Conservation (phyloP, 2,329 filamentous ascomycete species). For the Dactylellina sp. region DNA sequence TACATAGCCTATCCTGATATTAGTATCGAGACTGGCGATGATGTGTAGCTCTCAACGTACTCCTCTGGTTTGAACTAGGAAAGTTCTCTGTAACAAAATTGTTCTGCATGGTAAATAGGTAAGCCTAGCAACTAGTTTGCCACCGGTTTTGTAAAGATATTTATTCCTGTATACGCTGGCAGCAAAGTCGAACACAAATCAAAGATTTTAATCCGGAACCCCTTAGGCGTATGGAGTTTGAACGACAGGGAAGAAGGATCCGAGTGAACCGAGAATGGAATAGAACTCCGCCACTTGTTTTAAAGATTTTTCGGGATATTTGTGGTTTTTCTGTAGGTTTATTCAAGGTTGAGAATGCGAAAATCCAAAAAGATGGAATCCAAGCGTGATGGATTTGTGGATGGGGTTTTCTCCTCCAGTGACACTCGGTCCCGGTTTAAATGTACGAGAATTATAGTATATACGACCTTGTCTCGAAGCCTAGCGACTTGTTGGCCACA, state of each 20-base stretch:
- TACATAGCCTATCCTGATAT: slow-evolving; percentile 81
- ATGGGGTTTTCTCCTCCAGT: neutral
- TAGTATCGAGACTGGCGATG: slow-evolving; percentile 56
- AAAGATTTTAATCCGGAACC: slow-evolving; percentile 59
- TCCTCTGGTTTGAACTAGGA: slow-evolving; percentile 36
- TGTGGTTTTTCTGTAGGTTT: neutral
- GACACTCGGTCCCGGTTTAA: neutral
- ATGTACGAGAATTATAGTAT: slow-evolving; percentile 18
- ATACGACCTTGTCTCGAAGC: slow-evolving; percentile 34
- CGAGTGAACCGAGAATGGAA: neutral
- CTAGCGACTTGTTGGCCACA: slow-evolving; percentile 20
- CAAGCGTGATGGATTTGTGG: neutral
- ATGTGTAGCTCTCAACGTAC: slow-evolving; percentile 28
- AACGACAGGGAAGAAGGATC: neutral
- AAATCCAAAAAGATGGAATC: neutral
- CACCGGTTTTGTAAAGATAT: slow-evolving; percentile 28
- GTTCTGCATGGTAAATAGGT: slow-evolving; percentile 59
- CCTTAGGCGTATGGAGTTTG: neutral
- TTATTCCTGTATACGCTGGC: slow-evolving; percentile 23
- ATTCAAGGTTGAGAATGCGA: neutral
- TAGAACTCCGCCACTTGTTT: too few relatives aligned
- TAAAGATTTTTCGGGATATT: too few relatives aligned
- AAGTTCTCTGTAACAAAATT: slow-evolving; percentile 58
- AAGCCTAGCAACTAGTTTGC: slow-evolving; percentile 7
- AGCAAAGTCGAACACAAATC: slow-evolving; percentile 60